These are phyloP conservation scores for Toxicodendron radicans DNA, from an alignment of 345 rosid genomes.

Conservation along the genomic window DNA sequence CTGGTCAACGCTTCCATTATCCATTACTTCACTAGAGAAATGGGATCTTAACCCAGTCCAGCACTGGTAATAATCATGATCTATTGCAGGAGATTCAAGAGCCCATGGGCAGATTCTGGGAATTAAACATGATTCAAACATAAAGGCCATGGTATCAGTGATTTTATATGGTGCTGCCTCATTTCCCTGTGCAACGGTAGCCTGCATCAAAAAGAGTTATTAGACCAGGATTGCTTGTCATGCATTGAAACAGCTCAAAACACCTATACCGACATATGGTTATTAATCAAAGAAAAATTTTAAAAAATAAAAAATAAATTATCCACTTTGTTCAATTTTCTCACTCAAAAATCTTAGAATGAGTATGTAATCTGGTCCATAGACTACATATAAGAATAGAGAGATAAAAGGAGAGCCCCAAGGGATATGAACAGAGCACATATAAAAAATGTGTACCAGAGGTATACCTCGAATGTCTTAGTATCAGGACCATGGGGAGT, in stretches of 20 bases:
- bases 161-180: slow-evolving; percentile 67
- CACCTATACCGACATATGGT: neutral
- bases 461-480: slow-evolving; percentile 74
- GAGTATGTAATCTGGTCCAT: neutral
- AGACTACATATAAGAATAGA: neutral
- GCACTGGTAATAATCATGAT: slow-evolving; percentile 82
- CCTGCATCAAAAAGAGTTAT: slow-evolving; percentile 37
- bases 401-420: neutral
- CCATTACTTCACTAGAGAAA: slow-evolving; percentile 41
- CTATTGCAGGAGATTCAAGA: slow-evolving; percentile 66
- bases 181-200: slow-evolving; percentile 58
- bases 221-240: neutral
- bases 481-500: slow-evolving; percentile 99
- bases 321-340: neutral
- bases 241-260: neutral
- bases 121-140: slow-evolving; percentile 88
- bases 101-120: slow-evolving; percentile 92
- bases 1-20: neutral
- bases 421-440: neutral
- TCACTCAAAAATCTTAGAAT: neutral
- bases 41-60: slow-evolving; percentile 95
- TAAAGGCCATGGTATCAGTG: slow-evolving; percentile 86
- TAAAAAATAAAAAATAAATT: neutral
- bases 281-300: neutral
- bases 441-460: neutral